phyloP scores from a whole-genome alignment of 495 filamentous ascomycete genomes.

The Aspergillus kassunensis region DNA sequence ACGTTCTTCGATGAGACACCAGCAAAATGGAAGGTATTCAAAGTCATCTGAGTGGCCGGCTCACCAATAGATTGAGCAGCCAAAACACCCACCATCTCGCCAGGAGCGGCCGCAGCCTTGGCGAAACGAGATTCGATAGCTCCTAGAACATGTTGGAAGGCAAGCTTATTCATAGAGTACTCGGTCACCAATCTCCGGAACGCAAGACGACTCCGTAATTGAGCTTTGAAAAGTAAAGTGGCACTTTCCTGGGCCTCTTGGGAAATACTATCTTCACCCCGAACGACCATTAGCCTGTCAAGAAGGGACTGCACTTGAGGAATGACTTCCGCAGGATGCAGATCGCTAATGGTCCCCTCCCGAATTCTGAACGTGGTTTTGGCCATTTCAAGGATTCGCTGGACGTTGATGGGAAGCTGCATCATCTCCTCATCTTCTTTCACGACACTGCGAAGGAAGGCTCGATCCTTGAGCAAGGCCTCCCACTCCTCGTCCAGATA shows the following conservation, averaged over 20 bases:
- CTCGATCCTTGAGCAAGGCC: slow-evolving; percentile 66
- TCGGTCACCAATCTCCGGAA: slow-evolving; percentile 86
- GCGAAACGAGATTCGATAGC: slow-evolving; percentile 85
- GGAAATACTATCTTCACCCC: slow-evolving; percentile 77
- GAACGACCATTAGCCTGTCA: slow-evolving; percentile 74
- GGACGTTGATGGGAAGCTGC: slow-evolving; percentile 87
- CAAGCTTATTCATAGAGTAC: slow-evolving; percentile 81
- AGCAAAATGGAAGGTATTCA: slow-evolving; percentile 99
- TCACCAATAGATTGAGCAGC: slow-evolving; percentile 98
- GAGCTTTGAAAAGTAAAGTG: slow-evolving; percentile 85
- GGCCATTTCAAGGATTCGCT: slow-evolving; percentile 84
- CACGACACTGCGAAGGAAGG: slow-evolving; percentile 64
- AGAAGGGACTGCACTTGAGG: slow-evolving; percentile 73
- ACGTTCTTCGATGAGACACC: slow-evolving; percentile 99
- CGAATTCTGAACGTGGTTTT: slow-evolving; percentile 88
- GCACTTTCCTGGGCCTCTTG: slow-evolving; percentile 83
- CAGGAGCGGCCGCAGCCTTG: slow-evolving; percentile 74
- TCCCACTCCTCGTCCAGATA: slow-evolving; percentile 89
- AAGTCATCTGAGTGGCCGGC: slow-evolving; percentile 97
- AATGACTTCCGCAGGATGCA: slow-evolving; percentile 87
- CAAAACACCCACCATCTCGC: slow-evolving; percentile 98
- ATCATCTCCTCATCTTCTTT: slow-evolving; percentile 73
- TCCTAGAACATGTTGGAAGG: slow-evolving; percentile 88
- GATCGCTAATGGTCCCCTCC: slow-evolving; percentile 75
- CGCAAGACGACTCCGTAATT: slow-evolving; percentile 81